These are phyloP conservation scores for Hypoxylon sp. DNA, from an alignment of 2,329 filamentous ascomycete species.

Conservation along the genomic window DNA sequence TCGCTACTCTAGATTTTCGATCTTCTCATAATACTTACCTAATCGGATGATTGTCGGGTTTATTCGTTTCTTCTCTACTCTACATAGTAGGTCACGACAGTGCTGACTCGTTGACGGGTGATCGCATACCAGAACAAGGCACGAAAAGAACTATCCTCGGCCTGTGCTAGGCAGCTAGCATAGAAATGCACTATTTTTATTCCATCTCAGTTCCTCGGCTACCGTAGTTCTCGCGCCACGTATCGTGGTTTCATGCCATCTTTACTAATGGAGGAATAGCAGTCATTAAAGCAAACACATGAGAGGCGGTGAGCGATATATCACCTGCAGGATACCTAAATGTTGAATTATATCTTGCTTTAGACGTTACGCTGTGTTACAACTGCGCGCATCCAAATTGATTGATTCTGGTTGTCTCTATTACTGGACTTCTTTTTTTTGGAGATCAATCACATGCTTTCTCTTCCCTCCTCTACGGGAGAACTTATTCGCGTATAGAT, in stretches of 20 bases:
- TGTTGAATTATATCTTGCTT: constrained; percentile 33
- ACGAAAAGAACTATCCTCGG: constrained; percentile 19
- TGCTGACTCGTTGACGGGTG: constrained; percentile 1
- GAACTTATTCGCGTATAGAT: no score
- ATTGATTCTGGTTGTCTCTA: no score
- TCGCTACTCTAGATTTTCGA: constrained; percentile 25
- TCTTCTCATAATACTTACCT: constrained; percentile 25
- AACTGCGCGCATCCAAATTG: no score
- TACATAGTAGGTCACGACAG: no score
- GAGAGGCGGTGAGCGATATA: constrained; percentile 44
- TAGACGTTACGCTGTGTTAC: constrained; percentile 15
- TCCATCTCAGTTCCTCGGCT: constrained; percentile 22
- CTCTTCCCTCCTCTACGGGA: neutral
- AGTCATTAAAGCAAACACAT: constrained; percentile 35
- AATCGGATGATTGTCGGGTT: constrained; percentile 26
- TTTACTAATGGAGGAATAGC: constrained; percentile 39
- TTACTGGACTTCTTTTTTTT: constrained; percentile 9
- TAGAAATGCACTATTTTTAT: constrained; percentile 29
- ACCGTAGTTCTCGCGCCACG: constrained; percentile 36
- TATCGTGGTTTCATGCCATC: constrained; percentile 34
- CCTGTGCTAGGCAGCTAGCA: constrained; percentile 16
- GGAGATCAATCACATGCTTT: neutral
- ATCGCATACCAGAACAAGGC: constrained; percentile 6
- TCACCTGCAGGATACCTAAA: constrained; percentile 32
- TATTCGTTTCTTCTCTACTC: constrained; percentile 11